Conservation (phyloP, 2,329 filamentous ascomycete genomes). For the Fusarium compactum region DNA sequence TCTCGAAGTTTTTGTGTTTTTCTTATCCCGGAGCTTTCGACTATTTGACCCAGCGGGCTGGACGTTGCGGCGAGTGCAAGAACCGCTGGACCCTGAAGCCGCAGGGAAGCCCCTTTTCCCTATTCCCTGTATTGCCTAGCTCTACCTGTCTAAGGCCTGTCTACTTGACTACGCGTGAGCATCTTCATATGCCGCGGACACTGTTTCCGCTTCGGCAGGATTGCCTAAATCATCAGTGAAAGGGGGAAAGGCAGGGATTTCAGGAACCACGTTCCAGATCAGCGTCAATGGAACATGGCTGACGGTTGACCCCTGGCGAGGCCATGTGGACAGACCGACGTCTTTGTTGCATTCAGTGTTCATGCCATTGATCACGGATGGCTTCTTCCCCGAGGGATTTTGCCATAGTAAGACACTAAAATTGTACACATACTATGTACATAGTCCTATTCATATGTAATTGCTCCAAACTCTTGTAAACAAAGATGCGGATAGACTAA, state of each 20-base stretch:
- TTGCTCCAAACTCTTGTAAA: background rate
- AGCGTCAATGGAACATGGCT: slow-evolving; percentile 31
- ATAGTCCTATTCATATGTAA: background rate
- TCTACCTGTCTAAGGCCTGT: background rate
- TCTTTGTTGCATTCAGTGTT: slow-evolving; percentile 5
- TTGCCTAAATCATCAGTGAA: slow-evolving; percentile 26
- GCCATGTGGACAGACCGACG: slow-evolving; percentile 37
- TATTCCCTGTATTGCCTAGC: slow-evolving; percentile 10
- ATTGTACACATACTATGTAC: background rate
- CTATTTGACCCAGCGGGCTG: slow-evolving; percentile 32
- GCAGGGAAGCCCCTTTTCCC: slow-evolving; percentile 36
- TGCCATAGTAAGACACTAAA: background rate
- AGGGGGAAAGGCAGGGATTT: slow-evolving; percentile 29
- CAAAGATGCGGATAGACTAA: slow-evolving; percentile 1
- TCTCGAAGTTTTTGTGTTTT: slow-evolving; percentile 1
- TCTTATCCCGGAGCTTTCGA: slow-evolving; percentile 17
- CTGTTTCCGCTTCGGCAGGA: slow-evolving; percentile 20
- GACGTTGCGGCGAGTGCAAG: slow-evolving; percentile 31
- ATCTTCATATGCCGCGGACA: slow-evolving; percentile 37
- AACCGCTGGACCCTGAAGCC: slow-evolving; percentile 20
- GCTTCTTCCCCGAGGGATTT: background rate
- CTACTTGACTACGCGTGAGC: slow-evolving; percentile 21
- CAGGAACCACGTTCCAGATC: slow-evolving; percentile 32
- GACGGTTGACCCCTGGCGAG: slow-evolving; percentile 33
- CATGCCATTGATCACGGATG: slow-evolving; percentile 22